Percentiles rank a stretch among this genome's conserved stretches.
Conservation (phyloP, 192 early-diverging fungal genomes). For the Coemansia interrupta region DNA sequence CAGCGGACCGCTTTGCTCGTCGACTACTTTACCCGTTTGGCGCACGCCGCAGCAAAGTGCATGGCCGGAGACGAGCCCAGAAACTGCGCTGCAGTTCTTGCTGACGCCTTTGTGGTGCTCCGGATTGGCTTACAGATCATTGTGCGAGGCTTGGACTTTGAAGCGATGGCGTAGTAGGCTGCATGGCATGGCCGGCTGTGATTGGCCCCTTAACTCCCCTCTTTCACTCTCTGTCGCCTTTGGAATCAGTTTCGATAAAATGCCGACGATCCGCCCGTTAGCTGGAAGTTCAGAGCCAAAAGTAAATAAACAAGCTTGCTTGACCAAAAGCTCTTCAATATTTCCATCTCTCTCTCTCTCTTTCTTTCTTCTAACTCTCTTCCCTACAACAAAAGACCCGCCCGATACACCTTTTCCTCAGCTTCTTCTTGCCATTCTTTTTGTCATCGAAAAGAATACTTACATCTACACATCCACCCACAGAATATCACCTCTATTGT, state of each 20-base stretch:
- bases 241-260: not conserved
- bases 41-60: conserved; percentile 1
- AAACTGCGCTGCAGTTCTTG: not conserved
- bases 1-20: not conserved
- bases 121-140: not conserved
- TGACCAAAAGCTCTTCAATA: no score
- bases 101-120: not conserved
- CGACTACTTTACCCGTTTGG: not conserved
- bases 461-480: no score
- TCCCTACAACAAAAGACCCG: no score
- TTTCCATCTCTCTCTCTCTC: no score
- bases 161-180: not conserved
- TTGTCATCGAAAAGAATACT: no score
- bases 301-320: no score
- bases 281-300: no score
- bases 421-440: no score
- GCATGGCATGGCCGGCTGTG: conserved; percentile 27
- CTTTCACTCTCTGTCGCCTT: not conserved
- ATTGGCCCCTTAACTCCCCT: conserved; percentile 17
- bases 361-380: no score
- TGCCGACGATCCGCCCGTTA: no score
- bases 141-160: not conserved
- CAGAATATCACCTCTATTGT: no score
- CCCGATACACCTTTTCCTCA: no score
- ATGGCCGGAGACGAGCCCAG: not conserved